phyloP scores from a whole-genome alignment of 1,284 basidiomycete species.

The Ceratobasidium sp. region DNA sequence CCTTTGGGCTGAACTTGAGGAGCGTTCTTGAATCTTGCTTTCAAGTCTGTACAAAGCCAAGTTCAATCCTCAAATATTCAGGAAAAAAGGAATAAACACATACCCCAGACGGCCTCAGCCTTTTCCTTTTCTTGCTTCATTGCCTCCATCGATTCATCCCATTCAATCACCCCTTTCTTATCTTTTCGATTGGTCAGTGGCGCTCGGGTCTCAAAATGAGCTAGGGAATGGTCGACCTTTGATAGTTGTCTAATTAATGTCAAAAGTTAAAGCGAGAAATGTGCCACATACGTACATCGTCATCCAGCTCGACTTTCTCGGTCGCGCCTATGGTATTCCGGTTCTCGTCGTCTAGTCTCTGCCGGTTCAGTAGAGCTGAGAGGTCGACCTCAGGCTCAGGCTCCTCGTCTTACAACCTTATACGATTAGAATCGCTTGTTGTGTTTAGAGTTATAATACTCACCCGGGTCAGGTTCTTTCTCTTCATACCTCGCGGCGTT shows the following conservation, averaged over 20 bases:
- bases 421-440: background rate
- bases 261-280: background rate
- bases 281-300: slow-evolving; percentile 58
- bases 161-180: slow-evolving; percentile 74
- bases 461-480: slow-evolving; percentile 69
- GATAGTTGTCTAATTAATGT: slow-evolving; percentile 16
- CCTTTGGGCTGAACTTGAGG: slow-evolving; percentile 49
- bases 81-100: slow-evolving; percentile 38
- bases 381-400: slow-evolving; percentile 79
- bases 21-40: slow-evolving; percentile 74
- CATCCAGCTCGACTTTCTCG: slow-evolving; percentile 59
- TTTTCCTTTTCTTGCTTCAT: slow-evolving; percentile 76
- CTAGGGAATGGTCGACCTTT: slow-evolving; percentile 71
- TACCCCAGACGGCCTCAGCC: slow-evolving; percentile 80
- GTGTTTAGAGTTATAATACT: slow-evolving; percentile 50
- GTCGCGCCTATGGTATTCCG: slow-evolving; percentile 22
- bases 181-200: slow-evolving; percentile 49
- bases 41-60: slow-evolving; percentile 68
- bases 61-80: background rate
- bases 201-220: slow-evolving; percentile 58
- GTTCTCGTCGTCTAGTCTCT: slow-evolving; percentile 67
- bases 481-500: slow-evolving; percentile 81
- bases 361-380: slow-evolving; percentile 73
- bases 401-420: slow-evolving; percentile 70
- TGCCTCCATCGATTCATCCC: slow-evolving; percentile 74